Percentiles rank a stretch among this genome's conserved stretches.
These are phyloP conservation scores for Fraxinus sp. DNA, from an alignment of 305 asterid genomes.

Conservation along the genomic window DNA sequence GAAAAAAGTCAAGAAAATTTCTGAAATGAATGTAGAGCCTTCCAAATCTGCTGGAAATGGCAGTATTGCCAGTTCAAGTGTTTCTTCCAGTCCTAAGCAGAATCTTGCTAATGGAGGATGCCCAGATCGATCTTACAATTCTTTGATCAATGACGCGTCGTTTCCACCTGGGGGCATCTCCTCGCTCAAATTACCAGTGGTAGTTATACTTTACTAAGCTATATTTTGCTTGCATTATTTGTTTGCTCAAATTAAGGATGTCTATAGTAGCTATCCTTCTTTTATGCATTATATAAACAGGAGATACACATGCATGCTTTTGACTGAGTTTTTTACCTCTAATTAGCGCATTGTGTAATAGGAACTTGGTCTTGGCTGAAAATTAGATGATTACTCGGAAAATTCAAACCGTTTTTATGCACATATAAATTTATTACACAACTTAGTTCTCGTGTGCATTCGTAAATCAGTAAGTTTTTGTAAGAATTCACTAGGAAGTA, in stretches of 20 bases:
- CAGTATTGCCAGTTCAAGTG: slow-evolving; percentile 60
- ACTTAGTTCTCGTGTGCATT: background rate
- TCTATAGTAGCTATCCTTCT: background rate
- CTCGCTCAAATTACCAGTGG: slow-evolving; percentile 86
- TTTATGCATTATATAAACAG: background rate
- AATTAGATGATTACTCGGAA: slow-evolving; percentile 6
- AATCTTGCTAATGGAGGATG: slow-evolving; percentile 61
- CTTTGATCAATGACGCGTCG: slow-evolving; percentile 57
- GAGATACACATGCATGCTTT: background rate
- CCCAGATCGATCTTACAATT: slow-evolving; percentile 51
- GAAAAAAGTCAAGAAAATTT: slow-evolving; percentile 85
- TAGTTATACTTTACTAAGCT: slow-evolving; percentile 61
- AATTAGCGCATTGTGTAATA: background rate
- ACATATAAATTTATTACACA: background rate
- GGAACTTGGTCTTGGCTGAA: background rate
- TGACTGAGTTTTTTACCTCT: background rate
- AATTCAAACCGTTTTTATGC: background rate
- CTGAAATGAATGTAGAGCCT: slow-evolving; percentile 71
- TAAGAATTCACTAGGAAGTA: slow-evolving; percentile 1
- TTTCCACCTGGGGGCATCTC: slow-evolving; percentile 70
- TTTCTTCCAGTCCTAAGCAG: slow-evolving; percentile 57
- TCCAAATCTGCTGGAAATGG: slow-evolving; percentile 70
- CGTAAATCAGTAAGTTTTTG: background rate
- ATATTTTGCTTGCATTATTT: slow-evolving; percentile 18
- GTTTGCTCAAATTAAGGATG: background rate